Evolutionary conservation across 345 rosid species (phyloP).

Genomic region (Hibiscus mutabilis): DNA sequence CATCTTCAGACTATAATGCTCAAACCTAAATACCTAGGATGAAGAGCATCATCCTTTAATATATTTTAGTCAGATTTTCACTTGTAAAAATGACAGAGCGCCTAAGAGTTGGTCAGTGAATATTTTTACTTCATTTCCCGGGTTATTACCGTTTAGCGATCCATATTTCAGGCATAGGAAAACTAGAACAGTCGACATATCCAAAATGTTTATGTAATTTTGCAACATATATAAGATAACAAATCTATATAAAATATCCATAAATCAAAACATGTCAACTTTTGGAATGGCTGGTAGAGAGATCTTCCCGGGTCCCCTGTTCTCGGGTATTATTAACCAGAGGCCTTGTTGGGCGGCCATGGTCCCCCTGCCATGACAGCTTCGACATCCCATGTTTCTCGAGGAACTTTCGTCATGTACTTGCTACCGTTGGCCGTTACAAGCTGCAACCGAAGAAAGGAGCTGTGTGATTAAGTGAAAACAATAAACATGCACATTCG

Average conservation of each 20-base stretch:
- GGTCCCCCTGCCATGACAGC: slow-evolving; percentile 83
- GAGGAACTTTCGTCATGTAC: slow-evolving; percentile 74
- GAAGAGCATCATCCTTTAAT: too few relatives aligned
- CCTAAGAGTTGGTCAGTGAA: too few relatives aligned
- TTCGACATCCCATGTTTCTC: slow-evolving; percentile 66
- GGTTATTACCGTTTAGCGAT: too few relatives aligned
- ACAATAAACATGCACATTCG: not conserved
- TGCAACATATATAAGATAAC: not conserved
- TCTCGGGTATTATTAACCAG: not conserved
- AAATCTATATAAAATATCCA: not conserved
- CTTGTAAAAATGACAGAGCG: too few relatives aligned
- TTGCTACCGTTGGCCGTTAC: slow-evolving; percentile 48
- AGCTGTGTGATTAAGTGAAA: not conserved
- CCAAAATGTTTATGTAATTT: not conserved
- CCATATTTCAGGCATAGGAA: too few relatives aligned
- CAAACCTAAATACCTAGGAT: too few relatives aligned
- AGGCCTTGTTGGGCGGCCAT: slow-evolving; percentile 40
- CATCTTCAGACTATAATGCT: too few relatives aligned
- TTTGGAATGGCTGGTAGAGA: not conserved
- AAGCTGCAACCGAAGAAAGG: not conserved
- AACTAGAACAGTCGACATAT: too few relatives aligned
- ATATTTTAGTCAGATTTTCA: too few relatives aligned
- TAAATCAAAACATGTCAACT: not conserved
- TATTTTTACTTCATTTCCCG: too few relatives aligned
- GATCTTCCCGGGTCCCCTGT: not conserved